Base-by-base conservation (phyloP, 2,329 filamentous ascomycete genomes). In the Huntiella moniliformis region DNA sequence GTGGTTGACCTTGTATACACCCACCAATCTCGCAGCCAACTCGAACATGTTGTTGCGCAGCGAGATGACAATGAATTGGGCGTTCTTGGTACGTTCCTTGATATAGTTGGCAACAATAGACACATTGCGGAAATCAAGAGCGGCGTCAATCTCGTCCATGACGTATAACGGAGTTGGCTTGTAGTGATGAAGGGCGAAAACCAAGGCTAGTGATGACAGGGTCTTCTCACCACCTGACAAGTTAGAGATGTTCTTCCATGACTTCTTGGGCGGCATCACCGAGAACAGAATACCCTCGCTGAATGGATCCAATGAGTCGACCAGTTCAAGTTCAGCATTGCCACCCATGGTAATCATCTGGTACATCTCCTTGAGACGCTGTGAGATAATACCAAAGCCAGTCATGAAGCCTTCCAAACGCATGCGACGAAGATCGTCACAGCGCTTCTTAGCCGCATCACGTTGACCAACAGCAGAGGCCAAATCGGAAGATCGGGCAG, bases 261-360 rank as follows among this genome's bases (percentile, higher is more conserved):
- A 91, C 73, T 98, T 98, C 74, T 98, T 98, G 10, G 91, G 91
- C 43, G 91, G 92, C 91, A 98, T 98, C 53, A 98, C 92, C 47
- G 80, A 88, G 67, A 98, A 98, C 41, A 95, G 61, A 51, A 98
- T 96, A 18, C 91, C 91, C 62, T 98, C 91, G 5, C 82, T 86
- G 67, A 98, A 98, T 0, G 91, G 91, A 60, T 98, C 92, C 2
- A 98, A 68, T 13, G 81, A 88, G 65, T 98, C 91, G 36, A 98
- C 91, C 17, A 98, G 77, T 61, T 98, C 92, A 10, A 98, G 74
- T 64, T 98, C 91, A 0, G 91, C 91, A 56, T 98, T 98, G 47
- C 91, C 91, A 51, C 91, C 91, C 86, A 98, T 96, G 16, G 91
- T 98, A 60, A 98, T 98, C 87, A 98, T 95, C 60, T 98, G 91